These are phyloP conservation scores for thale cress (Arabidopsis thaliana) DNA, from an alignment of 345 rosid genomes.

Conservation along the genomic window DNA sequence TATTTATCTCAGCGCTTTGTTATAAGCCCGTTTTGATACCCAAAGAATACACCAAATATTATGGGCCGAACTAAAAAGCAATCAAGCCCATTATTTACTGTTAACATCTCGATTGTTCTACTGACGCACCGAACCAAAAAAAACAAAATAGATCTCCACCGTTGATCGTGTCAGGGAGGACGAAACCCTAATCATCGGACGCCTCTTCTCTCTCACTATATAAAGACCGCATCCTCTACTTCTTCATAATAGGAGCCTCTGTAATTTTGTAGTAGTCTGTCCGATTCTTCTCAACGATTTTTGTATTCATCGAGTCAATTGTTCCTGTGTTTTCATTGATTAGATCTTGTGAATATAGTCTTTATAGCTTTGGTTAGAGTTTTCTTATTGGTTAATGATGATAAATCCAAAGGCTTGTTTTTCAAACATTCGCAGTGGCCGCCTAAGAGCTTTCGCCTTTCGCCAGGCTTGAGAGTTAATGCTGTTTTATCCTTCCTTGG, in stretches of 20 bases:
- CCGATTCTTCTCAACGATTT: not conserved
- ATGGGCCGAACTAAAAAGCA: not conserved
- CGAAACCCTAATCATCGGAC: conserved; percentile 43
- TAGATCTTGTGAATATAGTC: not conserved
- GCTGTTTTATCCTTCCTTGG: conserved; percentile 45
- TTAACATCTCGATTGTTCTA: conserved; percentile 32
- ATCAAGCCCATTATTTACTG: conserved; percentile 16
- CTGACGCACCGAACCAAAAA: not conserved
- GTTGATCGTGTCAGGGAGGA: conserved; percentile 12
- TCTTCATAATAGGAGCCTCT: not conserved
- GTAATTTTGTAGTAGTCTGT: not conserved
- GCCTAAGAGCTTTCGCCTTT: conserved; percentile 48
- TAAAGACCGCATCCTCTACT: not conserved
- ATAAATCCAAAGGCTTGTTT: conserved; percentile 62
- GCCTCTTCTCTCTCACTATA: conserved; percentile 25
- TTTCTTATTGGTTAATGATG: conserved; percentile 44
- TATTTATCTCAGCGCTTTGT: not conserved
- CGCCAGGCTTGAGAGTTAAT: conserved; percentile 43
- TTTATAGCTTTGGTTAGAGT: not conserved
- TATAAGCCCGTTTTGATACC: not conserved
- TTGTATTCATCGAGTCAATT: too few relatives aligned
- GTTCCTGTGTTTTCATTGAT: too few relatives aligned
- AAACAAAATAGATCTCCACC: conserved; percentile 11
- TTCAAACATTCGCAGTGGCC: conserved; percentile 93
- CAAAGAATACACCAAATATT: not conserved